Conservation (phyloP, 164 flowering plant genomes). For the Vitis vinifera region DNA sequence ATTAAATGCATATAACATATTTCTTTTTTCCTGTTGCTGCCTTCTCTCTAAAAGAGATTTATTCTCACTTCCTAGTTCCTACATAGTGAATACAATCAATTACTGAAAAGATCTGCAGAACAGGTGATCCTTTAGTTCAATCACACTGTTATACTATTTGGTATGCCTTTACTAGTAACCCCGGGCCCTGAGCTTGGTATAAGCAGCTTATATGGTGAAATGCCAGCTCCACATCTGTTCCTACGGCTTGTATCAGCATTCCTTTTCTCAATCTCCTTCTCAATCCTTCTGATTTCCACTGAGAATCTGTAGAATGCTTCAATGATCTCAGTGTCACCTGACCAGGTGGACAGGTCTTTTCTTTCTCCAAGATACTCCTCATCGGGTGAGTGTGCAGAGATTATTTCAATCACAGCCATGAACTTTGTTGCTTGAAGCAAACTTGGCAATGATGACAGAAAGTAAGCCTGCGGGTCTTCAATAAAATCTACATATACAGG, state of each 20-base stretch:
- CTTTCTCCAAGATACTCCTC: slow-evolving; percentile 94
- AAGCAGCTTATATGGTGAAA: slow-evolving; percentile 82
- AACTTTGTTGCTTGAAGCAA: slow-evolving; percentile 69
- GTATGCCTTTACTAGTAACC: slow-evolving; percentile 89
- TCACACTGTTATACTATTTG: slow-evolving; percentile 76
- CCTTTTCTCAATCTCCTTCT: slow-evolving; percentile 74
- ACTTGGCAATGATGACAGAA: slow-evolving; percentile 68
- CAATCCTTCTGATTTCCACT: slow-evolving; percentile 64
- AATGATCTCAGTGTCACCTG: slow-evolving; percentile 62
- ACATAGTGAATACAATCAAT: no score
- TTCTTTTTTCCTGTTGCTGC: no score
- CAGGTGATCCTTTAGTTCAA: no score
- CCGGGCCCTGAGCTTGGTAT: slow-evolving; percentile 90
- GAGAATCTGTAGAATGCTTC: slow-evolving; percentile 76
- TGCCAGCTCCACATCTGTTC: slow-evolving; percentile 93
- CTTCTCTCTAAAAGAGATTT: no score
- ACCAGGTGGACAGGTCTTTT: slow-evolving; percentile 72
- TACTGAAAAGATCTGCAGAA: no score
- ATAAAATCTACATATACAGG: slow-evolving; percentile 62
- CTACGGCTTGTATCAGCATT: slow-evolving; percentile 53
- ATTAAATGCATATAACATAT: no score
- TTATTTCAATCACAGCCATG: slow-evolving; percentile 90
- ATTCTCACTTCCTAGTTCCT: no score
- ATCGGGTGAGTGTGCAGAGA: slow-evolving; percentile 90
- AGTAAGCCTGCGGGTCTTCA: slow-evolving; percentile 72